Evolutionary conservation across 805 yeast species (phyloP).

Genomic region (Wickerhamiella alocasiicola): DNA sequence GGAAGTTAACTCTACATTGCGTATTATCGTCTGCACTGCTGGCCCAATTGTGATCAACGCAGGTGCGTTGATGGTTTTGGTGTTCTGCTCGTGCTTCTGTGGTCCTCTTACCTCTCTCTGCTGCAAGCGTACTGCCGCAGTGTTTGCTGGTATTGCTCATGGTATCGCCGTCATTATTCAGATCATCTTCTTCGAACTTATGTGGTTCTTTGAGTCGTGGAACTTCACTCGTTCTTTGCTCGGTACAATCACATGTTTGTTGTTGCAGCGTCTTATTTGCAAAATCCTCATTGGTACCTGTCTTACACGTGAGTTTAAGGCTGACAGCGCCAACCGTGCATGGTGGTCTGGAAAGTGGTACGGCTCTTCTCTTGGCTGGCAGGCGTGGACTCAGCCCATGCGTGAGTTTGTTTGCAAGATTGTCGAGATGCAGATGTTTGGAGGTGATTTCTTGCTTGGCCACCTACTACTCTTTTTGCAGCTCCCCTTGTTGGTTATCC

Average conservation of each 20-base stretch:
- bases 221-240: constrained; percentile 72
- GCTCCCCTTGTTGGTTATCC: constrained; percentile 74
- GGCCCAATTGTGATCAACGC: constrained; percentile 86
- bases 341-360: constrained; percentile 99
- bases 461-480: constrained; percentile 80
- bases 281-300: constrained; percentile 65
- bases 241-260: constrained; percentile 73
- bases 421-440: constrained; percentile 88
- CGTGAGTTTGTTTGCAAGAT: constrained; percentile 93
- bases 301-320: constrained; percentile 92
- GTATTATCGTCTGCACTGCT: constrained; percentile 50
- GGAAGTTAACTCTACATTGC: constrained; percentile 44
- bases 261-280: constrained; percentile 78
- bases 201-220: constrained; percentile 97
- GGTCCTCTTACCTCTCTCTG: constrained; percentile 93
- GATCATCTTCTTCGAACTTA: constrained; percentile 76
- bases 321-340: constrained; percentile 89
- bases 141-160: constrained; percentile 90
- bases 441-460: constrained; percentile 92
- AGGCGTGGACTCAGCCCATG: constrained; percentile 89
- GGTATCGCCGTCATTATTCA: constrained; percentile 86
- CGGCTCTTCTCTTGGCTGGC: constrained; percentile 82
- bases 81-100: constrained; percentile 86
- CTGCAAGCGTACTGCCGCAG: constrained; percentile 94
- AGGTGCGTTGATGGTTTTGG: constrained; percentile 68